phyloP scores from a whole-genome alignment of 2,329 filamentous ascomycete genomes.

The Ophiosphaerella korrae region DNA sequence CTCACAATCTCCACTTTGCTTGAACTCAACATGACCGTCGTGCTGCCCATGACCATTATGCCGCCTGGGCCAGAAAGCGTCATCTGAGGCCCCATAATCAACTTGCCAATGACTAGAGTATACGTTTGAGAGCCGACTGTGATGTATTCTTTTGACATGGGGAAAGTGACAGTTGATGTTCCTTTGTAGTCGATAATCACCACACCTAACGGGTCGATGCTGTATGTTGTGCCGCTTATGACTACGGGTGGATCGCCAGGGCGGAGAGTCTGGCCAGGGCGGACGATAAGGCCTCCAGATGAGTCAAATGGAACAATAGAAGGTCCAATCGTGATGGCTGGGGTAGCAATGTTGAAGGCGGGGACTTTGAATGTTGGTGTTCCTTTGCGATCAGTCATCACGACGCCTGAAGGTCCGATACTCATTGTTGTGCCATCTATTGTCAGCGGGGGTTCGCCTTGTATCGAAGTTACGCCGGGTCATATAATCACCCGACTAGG shows the following conservation, averaged over 20 bases:
- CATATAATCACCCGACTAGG: constrained; percentile 17
- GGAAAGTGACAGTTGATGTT: constrained; percentile 9
- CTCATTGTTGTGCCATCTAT: constrained; percentile 18
- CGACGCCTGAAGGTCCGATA: constrained; percentile 13
- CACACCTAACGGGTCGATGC: constrained; percentile 9
- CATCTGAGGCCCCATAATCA: constrained; percentile 1
- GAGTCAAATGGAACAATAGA: constrained; percentile 1
- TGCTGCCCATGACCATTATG: background rate
- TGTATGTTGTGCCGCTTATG: constrained; percentile 11
- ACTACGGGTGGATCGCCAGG: constrained; percentile 14
- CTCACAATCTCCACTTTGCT: background rate
- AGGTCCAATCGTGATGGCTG: constrained; percentile 5
- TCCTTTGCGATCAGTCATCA: background rate
- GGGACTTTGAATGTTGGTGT: constrained; percentile 1
- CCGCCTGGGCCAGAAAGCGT: constrained; percentile 3
- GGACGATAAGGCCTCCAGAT: constrained; percentile 9
- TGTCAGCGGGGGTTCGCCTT: constrained; percentile 8
- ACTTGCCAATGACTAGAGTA: constrained; percentile 4
- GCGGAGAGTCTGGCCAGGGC: constrained; percentile 10
- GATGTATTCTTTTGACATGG: constrained; percentile 2
- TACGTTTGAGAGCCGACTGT: constrained; percentile 7
- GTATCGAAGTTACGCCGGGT: constrained; percentile 18
- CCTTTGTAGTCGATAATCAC: constrained; percentile 3
- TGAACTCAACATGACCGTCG: background rate
- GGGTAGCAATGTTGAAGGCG: background rate